Conservation (phyloP, 805 yeast species). For the Metschnikowia peoriensis region DNA sequence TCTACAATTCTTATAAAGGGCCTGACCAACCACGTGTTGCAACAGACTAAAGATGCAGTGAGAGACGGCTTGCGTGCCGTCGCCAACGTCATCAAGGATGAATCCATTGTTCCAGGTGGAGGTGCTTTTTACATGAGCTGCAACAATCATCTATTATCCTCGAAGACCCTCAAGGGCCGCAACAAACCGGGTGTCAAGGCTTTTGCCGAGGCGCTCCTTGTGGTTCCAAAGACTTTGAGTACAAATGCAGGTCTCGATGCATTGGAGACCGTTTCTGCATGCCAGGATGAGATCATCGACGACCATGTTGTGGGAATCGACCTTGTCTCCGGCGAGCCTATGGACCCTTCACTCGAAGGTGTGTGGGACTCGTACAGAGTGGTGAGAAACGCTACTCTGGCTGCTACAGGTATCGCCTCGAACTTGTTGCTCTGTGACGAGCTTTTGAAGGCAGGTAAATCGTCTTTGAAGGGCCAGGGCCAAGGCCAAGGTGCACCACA, state of each 20-base stretch:
- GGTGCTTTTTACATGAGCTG: conserved; percentile 93
- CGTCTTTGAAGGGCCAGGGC: conserved; percentile 68
- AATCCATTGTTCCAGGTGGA: conserved; percentile 89
- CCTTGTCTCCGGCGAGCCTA: conserved; percentile 86
- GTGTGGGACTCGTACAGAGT: conserved; percentile 97
- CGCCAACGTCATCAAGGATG: conserved; percentile 84
- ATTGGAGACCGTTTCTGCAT: conserved; percentile 80
- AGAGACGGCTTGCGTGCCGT: conserved; percentile 97
- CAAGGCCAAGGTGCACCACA: conserved; percentile 17
- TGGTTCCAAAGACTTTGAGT: conserved; percentile 89
- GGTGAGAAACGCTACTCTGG: conserved; percentile 84
- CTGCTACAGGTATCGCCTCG: conserved; percentile 93
- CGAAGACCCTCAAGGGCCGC: conserved; percentile 72
- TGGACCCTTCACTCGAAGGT: conserved; percentile 93
- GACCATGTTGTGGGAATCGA: conserved; percentile 89
- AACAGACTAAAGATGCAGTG: conserved; percentile 94
- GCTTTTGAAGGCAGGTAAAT: conserved; percentile 92
- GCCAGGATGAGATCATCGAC: conserved; percentile 84
- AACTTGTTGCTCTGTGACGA: conserved; percentile 94
- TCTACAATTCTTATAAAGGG: conserved; percentile 93
- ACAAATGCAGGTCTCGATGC: conserved; percentile 93
- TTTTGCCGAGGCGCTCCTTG: conserved; percentile 86
- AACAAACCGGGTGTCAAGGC: conserved; percentile 89
- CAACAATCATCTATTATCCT: conserved; percentile 55
- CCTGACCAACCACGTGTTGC: conserved; percentile 82